Evolutionary conservation across 331 rosid genomes (phyloP), one percentile per base, ranked within the genome.

Genomic region (Phaseolus coccineus): DNA sequence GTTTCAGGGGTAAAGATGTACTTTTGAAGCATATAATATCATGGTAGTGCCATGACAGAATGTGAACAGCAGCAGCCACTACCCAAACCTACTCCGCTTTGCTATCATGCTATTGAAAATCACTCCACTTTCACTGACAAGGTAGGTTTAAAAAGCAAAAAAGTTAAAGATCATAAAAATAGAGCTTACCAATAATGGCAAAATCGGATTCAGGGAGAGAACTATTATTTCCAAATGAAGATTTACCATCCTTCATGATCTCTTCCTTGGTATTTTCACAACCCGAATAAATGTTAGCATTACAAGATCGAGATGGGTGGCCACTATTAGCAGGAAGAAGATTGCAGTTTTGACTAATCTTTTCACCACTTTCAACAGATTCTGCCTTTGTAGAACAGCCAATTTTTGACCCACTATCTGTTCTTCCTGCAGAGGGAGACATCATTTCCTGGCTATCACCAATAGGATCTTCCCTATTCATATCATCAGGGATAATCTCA

Each of bases 371-470:
- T 88, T 90, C 98, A 82, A 88, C 96, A 69, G 99, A 96, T 78
- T 96, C 99, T 66, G 96, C 97, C 88, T 96, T 93, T 8, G 99
- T 83, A 77, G 95, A 91, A 64, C 97, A 93, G 84, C 90, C 96
- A 83, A 96, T 84, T 86, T 96, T 96, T 44, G 99, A 96, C 70
- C 98, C 98, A 64, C 99, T 96, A 80, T 96, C 99, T 39, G 93
- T 86, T 88, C 99, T 88, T 76, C 94, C 99, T 13, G 89, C 84
- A 33, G 99, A 87, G 63, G 81, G 93, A 83, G 93, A 93, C 83
- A 94, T 77, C 91, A 93, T 90, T 88, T 93, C 99, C 89, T 96
- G 98, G 91, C 93, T 96, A 82, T 96, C 97, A 73, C 96, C 99
- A 63, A 91, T 84, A 74, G 94, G 97, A 83, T 90, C 93, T 83